Conservation (phyloP, 805 yeast species). For the Schwanniomyces occidentalis region DNA sequence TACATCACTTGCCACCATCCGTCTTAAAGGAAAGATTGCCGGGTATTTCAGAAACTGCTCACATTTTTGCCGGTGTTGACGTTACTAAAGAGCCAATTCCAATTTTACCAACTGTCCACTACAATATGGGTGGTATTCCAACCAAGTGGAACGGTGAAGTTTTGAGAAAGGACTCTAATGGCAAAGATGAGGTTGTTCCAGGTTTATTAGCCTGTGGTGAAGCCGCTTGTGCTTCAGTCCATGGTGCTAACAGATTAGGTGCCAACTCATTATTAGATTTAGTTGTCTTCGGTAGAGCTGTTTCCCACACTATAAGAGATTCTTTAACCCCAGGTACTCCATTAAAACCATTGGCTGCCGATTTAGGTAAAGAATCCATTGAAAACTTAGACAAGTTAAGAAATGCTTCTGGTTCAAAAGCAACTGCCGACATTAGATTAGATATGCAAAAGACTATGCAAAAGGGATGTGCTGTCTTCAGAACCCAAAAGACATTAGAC, state of each 20-base stretch:
- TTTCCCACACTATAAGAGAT: constrained; percentile 86
- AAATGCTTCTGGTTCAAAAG: constrained; percentile 75
- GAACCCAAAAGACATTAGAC: constrained; percentile 88
- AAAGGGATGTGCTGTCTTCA: constrained; percentile 93
- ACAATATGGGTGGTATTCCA: constrained; percentile 99
- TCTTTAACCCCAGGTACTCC: constrained; percentile 86
- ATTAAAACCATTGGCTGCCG: constrained; percentile 77
- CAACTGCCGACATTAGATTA: constrained; percentile 86
- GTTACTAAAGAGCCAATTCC: constrained; percentile 99
- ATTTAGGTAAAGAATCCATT: constrained; percentile 85
- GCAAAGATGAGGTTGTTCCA: constrained; percentile 87
- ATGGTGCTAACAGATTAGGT: constrained; percentile 99
- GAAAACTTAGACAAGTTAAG: constrained; percentile 87
- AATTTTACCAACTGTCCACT: constrained; percentile 96
- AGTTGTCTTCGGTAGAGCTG: constrained; percentile 98
- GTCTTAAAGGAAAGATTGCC: constrained; percentile 95
- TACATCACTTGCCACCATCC: constrained; percentile 88
- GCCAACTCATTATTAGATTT: constrained; percentile 95
- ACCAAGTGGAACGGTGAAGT: constrained; percentile 98
- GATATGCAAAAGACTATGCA: constrained; percentile 97
- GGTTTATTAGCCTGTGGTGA: constrained; percentile 98
- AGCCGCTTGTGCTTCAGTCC: constrained; percentile 98
- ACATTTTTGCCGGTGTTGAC: constrained; percentile 98
- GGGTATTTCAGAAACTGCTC: constrained; percentile 98
- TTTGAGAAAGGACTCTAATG: constrained; percentile 74